Evolutionary conservation across 208 protist species (phyloP), one percentile per base, ranked within the genome.

Genomic region (Trypanosoma lewisi): DNA sequence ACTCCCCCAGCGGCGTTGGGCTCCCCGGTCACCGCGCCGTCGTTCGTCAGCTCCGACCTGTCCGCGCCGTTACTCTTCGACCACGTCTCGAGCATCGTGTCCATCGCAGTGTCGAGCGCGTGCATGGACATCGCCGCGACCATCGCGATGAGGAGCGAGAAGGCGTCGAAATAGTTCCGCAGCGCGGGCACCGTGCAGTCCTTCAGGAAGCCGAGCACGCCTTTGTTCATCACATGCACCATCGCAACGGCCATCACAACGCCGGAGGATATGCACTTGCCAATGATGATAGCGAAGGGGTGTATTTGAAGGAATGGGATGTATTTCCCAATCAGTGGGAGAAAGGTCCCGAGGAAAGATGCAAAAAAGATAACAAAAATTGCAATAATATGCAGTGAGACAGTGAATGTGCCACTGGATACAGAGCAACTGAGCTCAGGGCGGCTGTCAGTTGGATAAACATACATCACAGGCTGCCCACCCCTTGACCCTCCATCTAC

Each of bases 191-290:
- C n/a, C n/a, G n/a, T n/a, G n/a, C n/a, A n/a, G n/a, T n/a, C n/a
- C n/a, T n/a, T n/a, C n/a, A n/a, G n/a, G n/a, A n/a, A n/a, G n/a
- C n/a, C n/a, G 37, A 54, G 42, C 2, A 51, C 52, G 21, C 56
- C 67, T n/a, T 88, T 67, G 49, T 77, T 70, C 28, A 89, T 81
- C 66, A 89, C 79, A 78, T 84, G 77, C 42, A 89, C 73, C 2
- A 78, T 59, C 4, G 83, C 70, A 14, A 89, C 83, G 7, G 63
- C 53, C 6, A 89, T 52, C 28, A 89, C 57, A 2, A 89, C 83
- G 17, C 83, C 83, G 27, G 73, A 78, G 1, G 80, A 66, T 2
- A 78, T 48, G 27, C 76, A 73, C 69, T 89, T 89, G 39, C 80
- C 80, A 7, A 86, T 31, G 0, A 76, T 56, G 47, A 81, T 75